Evolutionary conservation across 2,329 filamentous ascomycete species (phyloP).

Genomic region (Incumbomyces lentus): DNA sequence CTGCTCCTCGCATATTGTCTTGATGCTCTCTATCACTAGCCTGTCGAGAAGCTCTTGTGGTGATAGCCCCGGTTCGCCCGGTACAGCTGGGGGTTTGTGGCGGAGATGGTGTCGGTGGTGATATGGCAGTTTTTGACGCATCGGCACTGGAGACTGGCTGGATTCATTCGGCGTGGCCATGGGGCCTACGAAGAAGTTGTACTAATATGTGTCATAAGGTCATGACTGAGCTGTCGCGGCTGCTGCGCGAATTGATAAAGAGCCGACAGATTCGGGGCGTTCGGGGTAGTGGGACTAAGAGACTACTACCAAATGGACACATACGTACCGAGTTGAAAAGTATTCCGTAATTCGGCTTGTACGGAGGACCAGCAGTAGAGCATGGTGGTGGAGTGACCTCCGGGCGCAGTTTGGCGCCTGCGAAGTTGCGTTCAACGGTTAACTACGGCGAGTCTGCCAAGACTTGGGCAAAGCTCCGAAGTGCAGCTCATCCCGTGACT

Average conservation of each 20-base stretch:
- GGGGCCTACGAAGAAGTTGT: no score
- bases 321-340: no score
- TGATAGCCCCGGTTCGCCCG: constrained; percentile 33
- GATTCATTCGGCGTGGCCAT: no score
- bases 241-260: neutral
- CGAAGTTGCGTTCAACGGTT: neutral
- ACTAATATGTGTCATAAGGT: neutral
- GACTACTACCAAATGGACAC: no score
- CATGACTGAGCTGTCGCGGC: neutral
- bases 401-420: neutral
- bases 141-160: constrained; percentile 12
- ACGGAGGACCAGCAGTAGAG: no score
- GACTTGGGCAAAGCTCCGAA: constrained; percentile 1
- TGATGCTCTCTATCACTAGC: constrained; percentile 46
- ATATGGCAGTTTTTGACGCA: constrained; percentile 30
- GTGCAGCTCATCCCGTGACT: constrained; percentile 4
- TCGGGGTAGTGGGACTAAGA: no score
- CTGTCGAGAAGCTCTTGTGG: constrained; percentile 45
- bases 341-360: no score
- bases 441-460: neutral
- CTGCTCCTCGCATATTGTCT: constrained; percentile 23
- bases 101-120: constrained; percentile 34
- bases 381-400: constrained; percentile 1
- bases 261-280: neutral
- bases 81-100: constrained; percentile 21